Evolutionary conservation across 1,284 basidiomycete species (phyloP).

Genomic region (Cystobasidiaceae sp.): DNA sequence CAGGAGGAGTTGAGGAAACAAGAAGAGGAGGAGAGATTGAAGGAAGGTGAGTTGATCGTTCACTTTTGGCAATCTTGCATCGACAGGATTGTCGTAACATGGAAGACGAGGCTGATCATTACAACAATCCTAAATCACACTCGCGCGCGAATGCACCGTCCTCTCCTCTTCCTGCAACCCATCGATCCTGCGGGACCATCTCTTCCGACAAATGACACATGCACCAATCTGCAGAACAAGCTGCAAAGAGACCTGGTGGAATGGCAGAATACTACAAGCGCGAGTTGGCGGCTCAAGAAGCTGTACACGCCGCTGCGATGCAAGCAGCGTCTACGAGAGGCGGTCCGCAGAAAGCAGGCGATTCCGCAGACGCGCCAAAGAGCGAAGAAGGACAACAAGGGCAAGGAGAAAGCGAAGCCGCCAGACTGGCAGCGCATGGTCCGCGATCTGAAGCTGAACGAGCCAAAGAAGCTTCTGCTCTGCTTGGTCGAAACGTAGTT

Average conservation of each 20-base stretch:
- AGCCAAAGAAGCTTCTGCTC: constrained; percentile 58
- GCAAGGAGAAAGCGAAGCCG: constrained; percentile 18
- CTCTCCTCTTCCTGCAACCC: too few species aligned
- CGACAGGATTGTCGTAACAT: too few species aligned
- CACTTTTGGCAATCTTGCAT: too few species aligned
- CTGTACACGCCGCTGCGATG: constrained; percentile 75
- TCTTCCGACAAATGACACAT: too few species aligned
- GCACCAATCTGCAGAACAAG: constrained; percentile 36
- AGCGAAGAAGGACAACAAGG: background rate
- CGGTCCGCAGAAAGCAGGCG: background rate
- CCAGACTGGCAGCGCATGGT: constrained; percentile 20
- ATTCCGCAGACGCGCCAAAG: background rate
- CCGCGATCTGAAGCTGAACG: constrained; percentile 59
- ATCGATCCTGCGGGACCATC: background rate
- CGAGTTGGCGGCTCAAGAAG: constrained; percentile 71
- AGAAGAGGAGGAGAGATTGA: constrained; percentile 80
- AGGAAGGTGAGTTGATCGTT: constrained; percentile 71
- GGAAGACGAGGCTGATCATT: too few species aligned
- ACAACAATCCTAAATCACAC: too few species aligned
- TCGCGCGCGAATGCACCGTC: too few species aligned
- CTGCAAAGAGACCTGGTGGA: constrained; percentile 50
- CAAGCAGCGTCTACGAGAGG: constrained; percentile 55
- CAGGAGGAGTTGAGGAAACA: constrained; percentile 84
- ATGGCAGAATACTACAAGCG: constrained; percentile 82
- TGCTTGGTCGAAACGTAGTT: constrained; percentile 80